These are phyloP conservation scores for Trametes pubescens DNA, from an alignment of 1,284 basidiomycete genomes.

Conservation along the genomic window DNA sequence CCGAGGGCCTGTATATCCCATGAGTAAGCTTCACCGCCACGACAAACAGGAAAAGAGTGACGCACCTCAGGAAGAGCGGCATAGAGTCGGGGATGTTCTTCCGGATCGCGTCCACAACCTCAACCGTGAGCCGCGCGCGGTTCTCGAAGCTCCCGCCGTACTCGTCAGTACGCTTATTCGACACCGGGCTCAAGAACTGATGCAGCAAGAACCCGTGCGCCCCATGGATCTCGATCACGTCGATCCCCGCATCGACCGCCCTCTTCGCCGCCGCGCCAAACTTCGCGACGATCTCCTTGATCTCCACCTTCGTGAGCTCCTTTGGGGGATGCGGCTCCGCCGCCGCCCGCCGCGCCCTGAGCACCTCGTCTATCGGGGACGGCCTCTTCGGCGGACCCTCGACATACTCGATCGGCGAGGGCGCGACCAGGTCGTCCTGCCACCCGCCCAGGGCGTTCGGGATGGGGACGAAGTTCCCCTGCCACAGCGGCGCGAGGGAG, in stretches of 20 bases:
- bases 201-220: conserved; percentile 53
- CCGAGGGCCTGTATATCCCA: conserved; percentile 55
- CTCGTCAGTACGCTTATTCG: conserved; percentile 64
- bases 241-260: conserved; percentile 58
- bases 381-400: conserved; percentile 61
- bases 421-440: conserved; percentile 52
- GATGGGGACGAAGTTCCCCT: conserved; percentile 43
- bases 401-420: conserved; percentile 26
- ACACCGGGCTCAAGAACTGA: conserved; percentile 59
- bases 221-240: conserved; percentile 48
- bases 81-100: conserved; percentile 63
- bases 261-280: conserved; percentile 67
- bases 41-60: no score
- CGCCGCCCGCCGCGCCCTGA: no score
- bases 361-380: conserved; percentile 42
- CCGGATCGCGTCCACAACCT: conserved; percentile 55
- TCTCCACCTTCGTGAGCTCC: conserved; percentile 59
- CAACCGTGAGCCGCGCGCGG: conserved; percentile 55
- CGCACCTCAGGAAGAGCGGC: conserved; percentile 50
- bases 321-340: conserved; percentile 60
- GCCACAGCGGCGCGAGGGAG: conserved; percentile 64
- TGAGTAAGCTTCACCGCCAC: no score
- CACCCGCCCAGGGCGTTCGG: conserved; percentile 64
- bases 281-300: conserved; percentile 64
- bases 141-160: conserved; percentile 68